Base-by-base conservation (phyloP, 495 filamentous ascomycete species). In the Pseudoneurospora amorphoporcata region DNA sequence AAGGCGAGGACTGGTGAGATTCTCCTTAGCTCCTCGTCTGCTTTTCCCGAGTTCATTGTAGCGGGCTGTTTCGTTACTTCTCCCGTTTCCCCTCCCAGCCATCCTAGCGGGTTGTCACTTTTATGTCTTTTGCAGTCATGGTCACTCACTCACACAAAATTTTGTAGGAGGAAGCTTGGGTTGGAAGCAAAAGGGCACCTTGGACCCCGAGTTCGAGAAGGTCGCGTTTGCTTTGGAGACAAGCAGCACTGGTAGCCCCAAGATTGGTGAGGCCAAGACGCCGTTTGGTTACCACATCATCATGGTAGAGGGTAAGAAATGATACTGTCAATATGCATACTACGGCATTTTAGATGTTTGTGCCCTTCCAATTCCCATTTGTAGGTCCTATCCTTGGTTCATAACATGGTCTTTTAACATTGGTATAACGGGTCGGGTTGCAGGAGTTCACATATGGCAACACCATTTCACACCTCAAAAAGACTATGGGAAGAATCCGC, bases 241-340 rank as follows among this genome's bases (percentile, higher is more conserved):
- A 0, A 94, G 91, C 79, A 90, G 91, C 29, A 93, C 90, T n/a
- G 86, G 78, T 14, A 92, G 85, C 72, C 92, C 94, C 8, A 91
- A 90, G 77, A 92, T 87, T 78, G 92, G 82, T 16, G 92, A 96
- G 82, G 91, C 89, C 39, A 97, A 96, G 84, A 95, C 93, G 3
- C 84, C 86, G 9, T 90, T 90, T 83, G 94, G 94, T n/a, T 97
- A 97, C 85, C 94, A 98, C 82, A 90, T 97, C 70, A 90, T 97
- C 72, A 95, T 97, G 90, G 92, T 97, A 91, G 75, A 82, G 71
- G 79, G 71, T 78, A 73, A 75, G 32, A 19, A 47, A 42, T 35
- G 16, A 40, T 39, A 19, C 35, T 37, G 35, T 35, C 29, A 65
- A 8, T 35, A 65, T 65, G 29, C 53, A 65, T 65, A 35, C 29